phyloP scores from a whole-genome alignment of 352 stramenopile genomes.

The Pythium scleroteichum region DNA sequence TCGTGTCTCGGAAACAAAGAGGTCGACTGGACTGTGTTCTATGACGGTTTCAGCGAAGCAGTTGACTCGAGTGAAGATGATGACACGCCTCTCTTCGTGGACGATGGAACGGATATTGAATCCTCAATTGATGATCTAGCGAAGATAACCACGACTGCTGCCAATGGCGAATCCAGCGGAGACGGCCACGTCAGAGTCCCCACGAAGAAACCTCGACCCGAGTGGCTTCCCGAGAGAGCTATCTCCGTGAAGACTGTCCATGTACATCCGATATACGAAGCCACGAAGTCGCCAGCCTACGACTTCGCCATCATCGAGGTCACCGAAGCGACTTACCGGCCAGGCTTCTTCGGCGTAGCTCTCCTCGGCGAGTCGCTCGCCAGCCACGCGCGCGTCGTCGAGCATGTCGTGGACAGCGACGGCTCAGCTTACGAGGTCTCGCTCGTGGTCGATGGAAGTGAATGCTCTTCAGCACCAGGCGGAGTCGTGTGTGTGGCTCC shows the following conservation, averaged over 20 bases:
- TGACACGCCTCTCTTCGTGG: neutral
- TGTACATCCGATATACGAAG: slow-evolving; percentile 14
- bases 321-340: neutral
- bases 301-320: slow-evolving; percentile 28
- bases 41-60: too few relatives aligned
- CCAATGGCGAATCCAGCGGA: neutral
- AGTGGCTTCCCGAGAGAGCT: neutral
- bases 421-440: neutral
- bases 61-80: too few relatives aligned
- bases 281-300: neutral
- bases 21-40: slow-evolving; percentile 5
- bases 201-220: neutral
- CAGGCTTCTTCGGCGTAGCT: neutral
- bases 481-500: slow-evolving; percentile 9
- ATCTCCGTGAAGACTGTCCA: slow-evolving; percentile 1
- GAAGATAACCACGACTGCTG: neutral
- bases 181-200: too few relatives aligned
- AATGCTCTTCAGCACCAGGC: neutral
- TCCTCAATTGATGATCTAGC: neutral
- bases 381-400: slow-evolving; percentile 10
- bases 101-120: neutral
- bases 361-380: slow-evolving; percentile 4
- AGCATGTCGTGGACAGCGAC: slow-evolving; percentile 4
- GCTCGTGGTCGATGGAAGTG: slow-evolving; percentile 8
- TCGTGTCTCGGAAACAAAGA: slow-evolving; percentile 19